Conservation (phyloP, 2,329 filamentous ascomycete genomes). For the Neofusicoccum laricinum region DNA sequence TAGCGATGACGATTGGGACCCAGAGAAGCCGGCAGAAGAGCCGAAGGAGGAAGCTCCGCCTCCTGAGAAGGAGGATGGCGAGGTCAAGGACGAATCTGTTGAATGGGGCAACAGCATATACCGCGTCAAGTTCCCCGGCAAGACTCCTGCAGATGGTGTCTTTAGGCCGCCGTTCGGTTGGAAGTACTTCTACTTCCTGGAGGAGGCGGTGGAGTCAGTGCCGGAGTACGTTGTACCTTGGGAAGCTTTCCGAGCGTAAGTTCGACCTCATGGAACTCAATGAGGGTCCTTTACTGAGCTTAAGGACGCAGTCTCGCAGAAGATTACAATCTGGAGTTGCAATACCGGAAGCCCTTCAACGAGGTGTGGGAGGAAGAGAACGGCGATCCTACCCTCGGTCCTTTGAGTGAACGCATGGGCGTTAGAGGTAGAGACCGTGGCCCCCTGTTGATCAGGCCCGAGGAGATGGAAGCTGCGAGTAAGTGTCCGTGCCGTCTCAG, state of each 20-base stretch:
- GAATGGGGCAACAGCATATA: slow-evolving; percentile 96
- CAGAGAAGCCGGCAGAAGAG: slow-evolving; percentile 40
- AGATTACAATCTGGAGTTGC: slow-evolving; percentile 92
- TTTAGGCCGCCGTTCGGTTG: slow-evolving; percentile 95
- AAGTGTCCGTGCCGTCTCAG: slow-evolving; percentile 24
- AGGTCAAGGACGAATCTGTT: slow-evolving; percentile 47
- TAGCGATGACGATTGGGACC: slow-evolving; percentile 44
- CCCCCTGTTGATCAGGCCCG: slow-evolving; percentile 67
- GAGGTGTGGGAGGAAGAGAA: slow-evolving; percentile 94
- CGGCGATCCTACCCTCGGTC: slow-evolving; percentile 75
- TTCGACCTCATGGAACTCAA: not conserved
- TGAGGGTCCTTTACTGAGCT: slow-evolving; percentile 25
- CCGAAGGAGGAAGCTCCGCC: slow-evolving; percentile 31
- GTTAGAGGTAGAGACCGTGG: slow-evolving; percentile 71
- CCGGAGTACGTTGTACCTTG: slow-evolving; percentile 98
- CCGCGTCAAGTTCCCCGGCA: slow-evolving; percentile 79
- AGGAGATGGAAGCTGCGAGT: slow-evolving; percentile 89
- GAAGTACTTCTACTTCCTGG: slow-evolving; percentile 96
- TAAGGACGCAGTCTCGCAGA: slow-evolving; percentile 60
- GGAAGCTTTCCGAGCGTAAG: slow-evolving; percentile 84
- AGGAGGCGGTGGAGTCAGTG: slow-evolving; percentile 93
- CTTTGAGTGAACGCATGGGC: slow-evolving; percentile 92
- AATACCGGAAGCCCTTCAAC: slow-evolving; percentile 86
- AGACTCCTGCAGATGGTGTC: slow-evolving; percentile 79
- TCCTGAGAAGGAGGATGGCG: slow-evolving; percentile 37